phyloP scores from a whole-genome alignment of 2,329 filamentous ascomycete species.

The Fusarium globosum region DNA sequence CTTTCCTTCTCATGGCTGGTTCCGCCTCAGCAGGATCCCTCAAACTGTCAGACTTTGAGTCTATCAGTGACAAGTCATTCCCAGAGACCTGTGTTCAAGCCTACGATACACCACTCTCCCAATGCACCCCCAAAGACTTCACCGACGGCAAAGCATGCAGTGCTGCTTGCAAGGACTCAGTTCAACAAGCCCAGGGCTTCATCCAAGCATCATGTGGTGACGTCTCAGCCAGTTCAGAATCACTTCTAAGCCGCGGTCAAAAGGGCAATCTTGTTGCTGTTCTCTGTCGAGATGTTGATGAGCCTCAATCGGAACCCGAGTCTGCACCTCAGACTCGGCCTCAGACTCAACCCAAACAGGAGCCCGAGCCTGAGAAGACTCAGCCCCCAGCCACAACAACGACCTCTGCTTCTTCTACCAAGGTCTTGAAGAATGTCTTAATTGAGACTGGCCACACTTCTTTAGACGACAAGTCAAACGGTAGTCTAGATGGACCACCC shows the following conservation, averaged over 20 bases:
- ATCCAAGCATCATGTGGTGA: constrained; percentile 46
- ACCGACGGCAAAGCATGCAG: constrained; percentile 55
- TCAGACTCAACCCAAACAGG: constrained; percentile 17
- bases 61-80: constrained; percentile 52
- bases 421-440: constrained; percentile 26
- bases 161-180: constrained; percentile 47
- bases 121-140: constrained; percentile 51
- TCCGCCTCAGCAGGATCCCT: constrained; percentile 41
- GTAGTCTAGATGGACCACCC: constrained; percentile 15
- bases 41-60: constrained; percentile 55
- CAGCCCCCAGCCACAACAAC: constrained; percentile 5
- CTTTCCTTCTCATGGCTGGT: constrained; percentile 38
- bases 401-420: constrained; percentile 12
- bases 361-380: constrained; percentile 14
- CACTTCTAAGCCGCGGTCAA: constrained; percentile 53
- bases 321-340: constrained; percentile 5
- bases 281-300: constrained; percentile 47
- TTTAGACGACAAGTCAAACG: not conserved
- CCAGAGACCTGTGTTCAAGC: constrained; percentile 54
- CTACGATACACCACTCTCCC: constrained; percentile 55
- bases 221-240: constrained; percentile 41
- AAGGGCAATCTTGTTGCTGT: constrained; percentile 51
- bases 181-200: constrained; percentile 44
- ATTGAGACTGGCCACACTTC: constrained; percentile 23
- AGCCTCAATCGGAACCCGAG: constrained; percentile 19